Percentiles rank a stretch among this genome's conserved stretches.
These are phyloP conservation scores for Xylariomycetidae sp. DNA, from an alignment of 2,329 filamentous ascomycete genomes.

Conservation along the genomic window DNA sequence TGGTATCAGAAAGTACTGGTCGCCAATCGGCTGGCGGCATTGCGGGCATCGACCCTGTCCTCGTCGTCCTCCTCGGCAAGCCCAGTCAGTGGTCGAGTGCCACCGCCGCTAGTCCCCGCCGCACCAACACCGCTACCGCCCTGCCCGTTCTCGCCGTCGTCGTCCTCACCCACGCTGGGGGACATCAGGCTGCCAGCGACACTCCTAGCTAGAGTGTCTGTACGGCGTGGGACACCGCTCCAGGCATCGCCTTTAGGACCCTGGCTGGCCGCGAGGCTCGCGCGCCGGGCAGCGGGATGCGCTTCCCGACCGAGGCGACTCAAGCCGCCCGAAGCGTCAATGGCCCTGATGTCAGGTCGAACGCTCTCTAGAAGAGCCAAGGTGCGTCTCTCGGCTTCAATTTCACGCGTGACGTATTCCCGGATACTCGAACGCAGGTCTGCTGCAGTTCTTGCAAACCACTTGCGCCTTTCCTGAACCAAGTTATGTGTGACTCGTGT, in stretches of 20 bases:
- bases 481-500: conserved; percentile 85
- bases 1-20: conserved; percentile 78
- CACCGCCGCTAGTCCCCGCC: conserved; percentile 30
- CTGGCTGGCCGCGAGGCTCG: conserved; percentile 79
- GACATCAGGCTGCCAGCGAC: conserved; percentile 70
- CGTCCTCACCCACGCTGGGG: conserved; percentile 59
- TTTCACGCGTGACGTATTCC: conserved; percentile 90
- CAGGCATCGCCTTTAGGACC: conserved; percentile 97
- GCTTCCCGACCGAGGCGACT: conserved; percentile 84
- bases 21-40: conserved; percentile 88
- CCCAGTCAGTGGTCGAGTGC: conserved; percentile 46
- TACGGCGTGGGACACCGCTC: conserved; percentile 84
- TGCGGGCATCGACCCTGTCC: conserved; percentile 89
- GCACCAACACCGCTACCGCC: too few species aligned
- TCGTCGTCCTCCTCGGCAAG: conserved; percentile 79
- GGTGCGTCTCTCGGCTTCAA: conserved; percentile 88
- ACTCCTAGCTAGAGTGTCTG: conserved; percentile 71
- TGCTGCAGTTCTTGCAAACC: conserved; percentile 81
- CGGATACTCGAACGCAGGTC: conserved; percentile 79
- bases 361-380: conserved; percentile 91
- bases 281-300: conserved; percentile 67
- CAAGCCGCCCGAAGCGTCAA: conserved; percentile 85
- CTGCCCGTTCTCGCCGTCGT: conserved; percentile 40
- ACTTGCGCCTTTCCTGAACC: conserved; percentile 79
- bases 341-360: conserved; percentile 84